A percentile compares a stretch with the other conserved stretches of the same genome.
These are phyloP conservation scores for Ceratobasidium papillatum DNA, from an alignment of 1,284 basidiomycete species.

Conservation along the genomic window DNA sequence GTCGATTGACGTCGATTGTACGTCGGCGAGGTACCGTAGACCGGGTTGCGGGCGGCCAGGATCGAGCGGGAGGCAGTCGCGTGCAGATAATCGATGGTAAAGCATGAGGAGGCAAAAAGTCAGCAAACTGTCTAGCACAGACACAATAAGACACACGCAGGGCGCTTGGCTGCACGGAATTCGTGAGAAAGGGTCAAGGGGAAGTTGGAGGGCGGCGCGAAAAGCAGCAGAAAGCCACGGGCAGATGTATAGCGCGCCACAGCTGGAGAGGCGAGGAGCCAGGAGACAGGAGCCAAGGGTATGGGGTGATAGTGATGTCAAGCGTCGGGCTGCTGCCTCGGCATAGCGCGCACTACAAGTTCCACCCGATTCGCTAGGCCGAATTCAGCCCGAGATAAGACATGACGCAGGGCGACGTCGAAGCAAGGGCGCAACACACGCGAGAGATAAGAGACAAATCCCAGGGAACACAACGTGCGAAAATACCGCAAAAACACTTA, in stretches of 20 bases:
- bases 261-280: neutral
- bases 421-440: constrained; percentile 6
- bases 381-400: constrained; percentile 37
- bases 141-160: constrained; percentile 7
- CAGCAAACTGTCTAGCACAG: neutral
- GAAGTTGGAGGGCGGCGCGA: neutral
- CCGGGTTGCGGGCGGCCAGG: neutral
- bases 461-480: neutral
- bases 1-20: constrained; percentile 25
- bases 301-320: neutral
- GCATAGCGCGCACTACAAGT: constrained; percentile 27
- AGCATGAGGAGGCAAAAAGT: constrained; percentile 2
- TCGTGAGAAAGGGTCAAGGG: constrained; percentile 11
- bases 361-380: constrained; percentile 38
- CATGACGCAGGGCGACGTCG: constrained; percentile 37
- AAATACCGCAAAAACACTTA: neutral
- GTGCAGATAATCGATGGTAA: constrained; percentile 4
- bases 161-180: neutral
- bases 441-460: constrained; percentile 40
- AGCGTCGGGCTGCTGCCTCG: constrained; percentile 6
- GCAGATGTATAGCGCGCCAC: constrained; percentile 4
- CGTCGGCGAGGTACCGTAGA: neutral
- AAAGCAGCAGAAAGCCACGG: neutral
- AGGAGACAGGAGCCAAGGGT: too few species aligned
- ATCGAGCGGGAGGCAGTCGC: constrained; percentile 10